Conservation (phyloP, 75 land plant genomes). For the Cryptomeria japonica region DNA sequence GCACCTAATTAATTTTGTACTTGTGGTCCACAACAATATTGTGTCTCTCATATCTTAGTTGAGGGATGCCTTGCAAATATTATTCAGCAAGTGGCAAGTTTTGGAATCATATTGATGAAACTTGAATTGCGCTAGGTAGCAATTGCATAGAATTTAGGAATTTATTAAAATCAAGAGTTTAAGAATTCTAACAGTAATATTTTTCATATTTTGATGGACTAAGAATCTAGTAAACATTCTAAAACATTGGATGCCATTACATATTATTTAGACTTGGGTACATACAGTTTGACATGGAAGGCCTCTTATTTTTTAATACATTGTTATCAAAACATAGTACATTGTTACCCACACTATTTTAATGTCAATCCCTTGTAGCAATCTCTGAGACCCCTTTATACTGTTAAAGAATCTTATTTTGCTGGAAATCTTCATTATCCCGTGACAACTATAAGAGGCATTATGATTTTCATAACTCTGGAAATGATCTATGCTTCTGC, state of each 20-base stretch:
- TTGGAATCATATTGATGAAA: slow-evolving; percentile 97
- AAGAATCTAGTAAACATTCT: slow-evolving; percentile 92
- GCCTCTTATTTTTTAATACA: no score
- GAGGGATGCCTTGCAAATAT: slow-evolving; percentile 89
- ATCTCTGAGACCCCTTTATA: no score
- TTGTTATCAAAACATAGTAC: no score
- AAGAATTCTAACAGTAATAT: neutral
- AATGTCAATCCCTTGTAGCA: no score
- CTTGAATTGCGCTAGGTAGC: slow-evolving; percentile 91
- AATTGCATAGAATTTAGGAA: neutral
- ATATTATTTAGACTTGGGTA: slow-evolving; percentile 76
- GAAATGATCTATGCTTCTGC: no score
- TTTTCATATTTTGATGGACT: slow-evolving; percentile 10
- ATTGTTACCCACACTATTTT: no score
- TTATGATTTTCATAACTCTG: no score
- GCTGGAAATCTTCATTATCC: no score
- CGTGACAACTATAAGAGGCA: no score
- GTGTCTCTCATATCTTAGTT: slow-evolving; percentile 71
- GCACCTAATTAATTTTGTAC: neutral
- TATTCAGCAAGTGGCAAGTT: slow-evolving; percentile 81
- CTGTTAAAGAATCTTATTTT: no score
- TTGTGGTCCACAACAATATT: slow-evolving; percentile 54
- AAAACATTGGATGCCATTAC: slow-evolving; percentile 92
- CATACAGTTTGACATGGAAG: no score
- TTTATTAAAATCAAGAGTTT: neutral